Evolutionary conservation across 2,329 filamentous ascomycete species (phyloP).

Genomic region (Parastagonospora nodorum): DNA sequence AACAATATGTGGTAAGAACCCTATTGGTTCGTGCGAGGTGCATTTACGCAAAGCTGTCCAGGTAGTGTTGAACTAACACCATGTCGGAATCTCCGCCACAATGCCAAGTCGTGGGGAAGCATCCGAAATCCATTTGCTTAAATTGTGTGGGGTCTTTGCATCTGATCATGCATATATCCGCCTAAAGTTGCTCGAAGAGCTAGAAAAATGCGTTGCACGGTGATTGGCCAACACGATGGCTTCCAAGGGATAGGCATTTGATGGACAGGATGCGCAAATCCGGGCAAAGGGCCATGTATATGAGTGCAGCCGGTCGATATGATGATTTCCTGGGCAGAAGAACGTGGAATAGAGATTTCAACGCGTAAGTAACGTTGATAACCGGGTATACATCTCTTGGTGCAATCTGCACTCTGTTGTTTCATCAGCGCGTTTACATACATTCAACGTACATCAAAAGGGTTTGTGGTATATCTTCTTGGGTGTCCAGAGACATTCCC

Average conservation of each 20-base stretch:
- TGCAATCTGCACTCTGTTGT: slow-evolving; percentile 4
- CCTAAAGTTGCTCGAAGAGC: neutral
- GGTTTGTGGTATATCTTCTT: too few species aligned
- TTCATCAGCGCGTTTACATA: slow-evolving; percentile 1
- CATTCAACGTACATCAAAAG: neutral
- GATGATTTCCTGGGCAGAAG: neutral
- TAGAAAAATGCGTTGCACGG: neutral
- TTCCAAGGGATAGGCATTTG: neutral
- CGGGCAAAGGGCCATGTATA: neutral
- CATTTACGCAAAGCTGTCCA: neutral
- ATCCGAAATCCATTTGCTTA: slow-evolving; percentile 9
- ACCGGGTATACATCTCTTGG: slow-evolving; percentile 13
- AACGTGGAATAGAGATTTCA: neutral
- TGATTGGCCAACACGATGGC: slow-evolving; percentile 4
- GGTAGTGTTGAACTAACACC: slow-evolving; percentile 15
- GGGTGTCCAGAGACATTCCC: too few species aligned
- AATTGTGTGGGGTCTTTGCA: slow-evolving; percentile 6
- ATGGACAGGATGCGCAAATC: neutral
- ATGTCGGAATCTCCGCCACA: slow-evolving; percentile 16
- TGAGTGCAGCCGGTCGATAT: slow-evolving; percentile 3
- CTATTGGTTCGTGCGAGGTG: neutral
- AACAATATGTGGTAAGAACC: too few species aligned
- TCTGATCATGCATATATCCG: neutral
- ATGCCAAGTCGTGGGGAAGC: slow-evolving; percentile 20
- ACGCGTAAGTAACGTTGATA: neutral